A percentile compares a stretch with the other conserved stretches of the same genome.
Evolutionary conservation across 78 protist species (phyloP).

Genomic region (Ministeria vibrans): DNA sequence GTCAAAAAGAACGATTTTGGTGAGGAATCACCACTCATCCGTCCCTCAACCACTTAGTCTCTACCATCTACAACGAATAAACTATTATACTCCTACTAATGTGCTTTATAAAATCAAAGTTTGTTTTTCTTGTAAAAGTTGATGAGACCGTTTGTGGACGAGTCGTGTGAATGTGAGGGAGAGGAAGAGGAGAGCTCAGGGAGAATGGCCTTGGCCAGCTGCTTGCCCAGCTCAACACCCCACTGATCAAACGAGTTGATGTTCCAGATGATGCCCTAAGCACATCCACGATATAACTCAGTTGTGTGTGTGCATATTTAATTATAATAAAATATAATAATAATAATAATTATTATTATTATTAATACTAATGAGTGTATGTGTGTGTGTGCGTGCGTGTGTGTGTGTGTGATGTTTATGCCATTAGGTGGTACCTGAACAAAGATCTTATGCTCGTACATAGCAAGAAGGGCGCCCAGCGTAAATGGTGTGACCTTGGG

Average conservation of each 20-base stretch:
- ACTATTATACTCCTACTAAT: too few species aligned
- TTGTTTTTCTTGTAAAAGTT: slow-evolving; percentile 53
- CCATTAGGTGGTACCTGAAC: slow-evolving; percentile 27
- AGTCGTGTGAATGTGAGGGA: slow-evolving; percentile 57
- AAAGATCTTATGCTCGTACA: slow-evolving; percentile 86
- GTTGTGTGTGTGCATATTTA: too few species aligned
- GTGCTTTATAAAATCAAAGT: background rate
- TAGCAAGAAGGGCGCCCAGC: slow-evolving; percentile 77
- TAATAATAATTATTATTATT: too few species aligned
- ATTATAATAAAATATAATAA: too few species aligned
- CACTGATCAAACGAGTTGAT: slow-evolving; percentile 94
- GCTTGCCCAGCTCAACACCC: slow-evolving; percentile 98
- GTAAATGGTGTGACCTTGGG: slow-evolving; percentile 66
- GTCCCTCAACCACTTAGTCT: too few species aligned
- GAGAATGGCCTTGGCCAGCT: slow-evolving; percentile 74
- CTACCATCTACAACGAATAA: too few species aligned
- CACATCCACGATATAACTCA: too few species aligned
- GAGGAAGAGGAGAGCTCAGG: slow-evolving; percentile 7
- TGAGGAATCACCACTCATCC: background rate
- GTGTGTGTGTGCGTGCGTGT: too few species aligned
- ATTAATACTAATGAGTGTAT: too few species aligned
- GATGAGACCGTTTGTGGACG: slow-evolving; percentile 85
- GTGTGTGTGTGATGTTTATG: too few species aligned
- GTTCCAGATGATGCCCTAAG: slow-evolving; percentile 93
- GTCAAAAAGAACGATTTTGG: background rate